These are phyloP conservation scores for Ophiognomonia clavigignenti-juglandacearum DNA, from an alignment of 2,329 filamentous ascomycete genomes.

Conservation along the genomic window DNA sequence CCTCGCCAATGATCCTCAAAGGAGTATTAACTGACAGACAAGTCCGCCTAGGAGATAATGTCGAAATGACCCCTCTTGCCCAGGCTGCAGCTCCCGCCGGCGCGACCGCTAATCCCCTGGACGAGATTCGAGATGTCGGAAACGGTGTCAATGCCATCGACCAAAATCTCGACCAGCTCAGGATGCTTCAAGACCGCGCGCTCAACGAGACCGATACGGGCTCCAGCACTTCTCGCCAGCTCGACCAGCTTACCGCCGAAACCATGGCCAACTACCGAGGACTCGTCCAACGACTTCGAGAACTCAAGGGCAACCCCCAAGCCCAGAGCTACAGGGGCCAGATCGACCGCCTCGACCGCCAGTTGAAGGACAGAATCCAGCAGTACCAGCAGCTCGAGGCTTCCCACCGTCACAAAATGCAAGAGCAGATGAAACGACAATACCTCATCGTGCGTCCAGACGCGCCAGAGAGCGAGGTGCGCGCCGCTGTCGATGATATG, in stretches of 20 bases:
- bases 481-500: slow-evolving; percentile 69
- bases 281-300: slow-evolving; percentile 73
- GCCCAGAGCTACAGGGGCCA: slow-evolving; percentile 73
- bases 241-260: slow-evolving; percentile 69
- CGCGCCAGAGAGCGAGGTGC: slow-evolving; percentile 62
- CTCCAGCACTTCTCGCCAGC: slow-evolving; percentile 60
- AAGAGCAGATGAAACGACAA: slow-evolving; percentile 82
- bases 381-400: slow-evolving; percentile 77
- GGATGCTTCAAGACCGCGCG: slow-evolving; percentile 64
- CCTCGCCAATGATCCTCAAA: too few species aligned
- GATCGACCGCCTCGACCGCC: slow-evolving; percentile 73
- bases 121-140: slow-evolving; percentile 79
- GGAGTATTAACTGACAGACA: background rate
- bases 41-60: slow-evolving; percentile 33
- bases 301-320: slow-evolving; percentile 77
- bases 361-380: slow-evolving; percentile 75
- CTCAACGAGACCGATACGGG: slow-evolving; percentile 72
- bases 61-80: slow-evolving; percentile 67
- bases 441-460: slow-evolving; percentile 86
- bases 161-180: slow-evolving; percentile 65
- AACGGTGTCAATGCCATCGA: slow-evolving; percentile 71
- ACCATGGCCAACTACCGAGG: slow-evolving; percentile 80
- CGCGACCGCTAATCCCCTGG: slow-evolving; percentile 69
- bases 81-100: slow-evolving; percentile 42
- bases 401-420: slow-evolving; percentile 72